Evolutionary conservation across 2,329 filamentous ascomycete genomes (phyloP).

Genomic region (Zasmidium citrigriseum): DNA sequence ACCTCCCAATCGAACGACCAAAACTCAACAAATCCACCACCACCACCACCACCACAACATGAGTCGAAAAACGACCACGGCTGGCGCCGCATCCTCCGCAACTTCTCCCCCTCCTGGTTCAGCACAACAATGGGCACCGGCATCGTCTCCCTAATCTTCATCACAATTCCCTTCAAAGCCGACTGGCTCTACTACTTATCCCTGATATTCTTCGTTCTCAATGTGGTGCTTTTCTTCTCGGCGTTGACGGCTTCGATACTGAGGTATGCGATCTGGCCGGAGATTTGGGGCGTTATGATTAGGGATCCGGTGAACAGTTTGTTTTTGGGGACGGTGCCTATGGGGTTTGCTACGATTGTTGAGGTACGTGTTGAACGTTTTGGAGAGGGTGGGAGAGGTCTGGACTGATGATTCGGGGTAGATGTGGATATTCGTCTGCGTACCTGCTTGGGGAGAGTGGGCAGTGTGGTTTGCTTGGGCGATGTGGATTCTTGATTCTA

Average conservation of each 20-base stretch:
- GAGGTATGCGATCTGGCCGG: conserved; percentile 66
- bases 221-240: conserved; percentile 53
- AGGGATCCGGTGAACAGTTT: conserved; percentile 66
- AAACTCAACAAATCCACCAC: too few species aligned
- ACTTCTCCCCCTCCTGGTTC: conserved; percentile 35
- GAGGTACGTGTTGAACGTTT: conserved; percentile 8
- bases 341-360: conserved; percentile 34
- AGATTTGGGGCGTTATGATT: conserved; percentile 68
- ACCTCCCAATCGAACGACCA: background rate
- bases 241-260: conserved; percentile 50
- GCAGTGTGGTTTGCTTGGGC: conserved; percentile 49
- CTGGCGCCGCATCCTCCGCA: conserved; percentile 32
- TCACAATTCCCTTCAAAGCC: conserved; percentile 62
- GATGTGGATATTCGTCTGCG: conserved; percentile 31
- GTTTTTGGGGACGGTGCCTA: conserved; percentile 56
- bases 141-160: conserved; percentile 64
- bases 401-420: background rate
- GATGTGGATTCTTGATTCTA: conserved; percentile 52
- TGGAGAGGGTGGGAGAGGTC: background rate
- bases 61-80: conserved; percentile 21
- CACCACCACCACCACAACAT: background rate
- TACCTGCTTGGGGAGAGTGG: conserved; percentile 42
- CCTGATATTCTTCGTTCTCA: conserved; percentile 62
- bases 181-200: conserved; percentile 61
- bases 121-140: conserved; percentile 61